These are phyloP conservation scores for Diaporthe citrichinensis DNA, from an alignment of 2,329 filamentous ascomycete species.

Conservation along the genomic window DNA sequence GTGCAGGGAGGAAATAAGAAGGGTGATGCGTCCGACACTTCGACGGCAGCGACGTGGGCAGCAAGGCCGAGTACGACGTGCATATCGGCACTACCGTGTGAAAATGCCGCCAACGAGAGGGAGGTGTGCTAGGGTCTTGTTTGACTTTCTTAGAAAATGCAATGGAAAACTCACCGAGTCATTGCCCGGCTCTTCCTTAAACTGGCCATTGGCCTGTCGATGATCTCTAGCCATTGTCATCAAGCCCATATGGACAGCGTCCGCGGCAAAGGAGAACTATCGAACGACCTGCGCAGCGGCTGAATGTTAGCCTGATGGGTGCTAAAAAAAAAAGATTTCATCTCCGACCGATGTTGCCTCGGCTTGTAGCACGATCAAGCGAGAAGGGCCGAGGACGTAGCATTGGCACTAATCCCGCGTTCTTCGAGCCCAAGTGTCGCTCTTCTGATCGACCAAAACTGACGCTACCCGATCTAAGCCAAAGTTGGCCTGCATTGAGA, in stretches of 20 bases:
- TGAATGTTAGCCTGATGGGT: slow-evolving; percentile 36
- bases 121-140: slow-evolving; percentile 25
- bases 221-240: slow-evolving; percentile 61
- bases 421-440: slow-evolving; percentile 16
- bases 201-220: slow-evolving; percentile 56
- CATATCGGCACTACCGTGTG: slow-evolving; percentile 36
- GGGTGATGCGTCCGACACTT: not conserved
- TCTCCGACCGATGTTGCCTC: slow-evolving; percentile 24
- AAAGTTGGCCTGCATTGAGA: not conserved
- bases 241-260: slow-evolving; percentile 53
- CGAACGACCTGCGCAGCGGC: slow-evolving; percentile 26
- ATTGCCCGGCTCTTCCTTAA: slow-evolving; percentile 58
- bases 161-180: slow-evolving; percentile 56
- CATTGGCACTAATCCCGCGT: slow-evolving; percentile 25
- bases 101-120: not conserved
- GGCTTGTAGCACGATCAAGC: not conserved
- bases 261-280: slow-evolving; percentile 40
- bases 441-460: slow-evolving; percentile 14
- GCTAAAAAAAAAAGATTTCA: not conserved
- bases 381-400: slow-evolving; percentile 18
- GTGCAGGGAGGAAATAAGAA: not conserved
- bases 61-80: not conserved
- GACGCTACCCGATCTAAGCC: slow-evolving; percentile 5
- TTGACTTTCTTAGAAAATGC: slow-evolving; percentile 33
- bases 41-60: slow-evolving; percentile 8